phyloP scores from a whole-genome alignment of 2,329 filamentous ascomycete species.

The Fusarium gaditjirri region DNA sequence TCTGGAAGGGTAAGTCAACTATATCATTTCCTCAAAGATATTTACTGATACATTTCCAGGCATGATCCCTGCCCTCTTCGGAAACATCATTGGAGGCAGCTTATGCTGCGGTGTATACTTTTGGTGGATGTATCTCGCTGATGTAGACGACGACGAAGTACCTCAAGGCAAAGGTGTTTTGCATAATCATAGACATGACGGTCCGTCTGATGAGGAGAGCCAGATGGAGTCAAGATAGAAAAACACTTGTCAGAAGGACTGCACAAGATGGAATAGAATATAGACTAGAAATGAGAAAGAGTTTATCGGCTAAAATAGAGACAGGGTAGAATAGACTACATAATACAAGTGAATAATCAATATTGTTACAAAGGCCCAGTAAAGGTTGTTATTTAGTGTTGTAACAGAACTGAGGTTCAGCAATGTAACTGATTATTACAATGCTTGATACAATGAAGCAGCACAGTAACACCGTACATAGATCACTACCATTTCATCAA shows the following conservation, averaged over 20 bases:
- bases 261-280: fast-evolving
- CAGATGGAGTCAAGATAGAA: background rate
- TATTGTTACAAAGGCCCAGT: too few relatives aligned
- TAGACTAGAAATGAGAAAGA: background rate
- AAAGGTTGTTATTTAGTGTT: too few relatives aligned
- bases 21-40: fast-evolving
- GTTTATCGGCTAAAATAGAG: background rate
- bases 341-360: too few relatives aligned
- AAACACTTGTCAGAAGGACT: fast-evolving
- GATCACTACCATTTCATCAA: too few relatives aligned
- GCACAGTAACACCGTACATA: too few relatives aligned
- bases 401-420: too few relatives aligned
- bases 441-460: too few relatives aligned
- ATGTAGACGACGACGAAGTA: background rate
- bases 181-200: background rate
- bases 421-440: too few relatives aligned
- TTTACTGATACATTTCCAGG: slow-evolving; percentile 5
- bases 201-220: slow-evolving; percentile 32
- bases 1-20: slow-evolving; percentile 60
- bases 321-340: fast-evolving
- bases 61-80: slow-evolving; percentile 63
- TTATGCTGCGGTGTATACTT: slow-evolving; percentile 60
- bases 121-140: slow-evolving; percentile 40
- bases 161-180: slow-evolving; percentile 10
- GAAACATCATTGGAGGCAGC: slow-evolving; percentile 65